Evolutionary conservation across 2,329 filamentous ascomycete genomes (phyloP), one percentile per base, ranked within the genome.

Genomic region (Colletotrichum brevisporum): DNA sequence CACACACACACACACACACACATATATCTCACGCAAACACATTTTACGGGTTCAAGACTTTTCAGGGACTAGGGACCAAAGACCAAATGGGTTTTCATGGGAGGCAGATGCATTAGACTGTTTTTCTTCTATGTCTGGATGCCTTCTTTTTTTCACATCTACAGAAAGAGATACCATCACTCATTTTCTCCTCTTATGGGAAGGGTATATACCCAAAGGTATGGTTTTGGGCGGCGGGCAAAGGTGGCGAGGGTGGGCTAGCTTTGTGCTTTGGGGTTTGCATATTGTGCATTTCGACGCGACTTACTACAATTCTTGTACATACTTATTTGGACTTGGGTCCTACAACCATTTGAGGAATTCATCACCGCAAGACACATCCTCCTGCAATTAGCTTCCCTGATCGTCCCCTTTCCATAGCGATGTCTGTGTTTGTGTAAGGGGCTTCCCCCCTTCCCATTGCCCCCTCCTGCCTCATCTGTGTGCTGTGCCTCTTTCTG

Each of bases 111-210:
- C 21, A 68, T 64, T 43, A 58, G 53, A 68, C 39, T 67, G 60
- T 53, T 31, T 31, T 21, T 24, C 9, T 39, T 48, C 5, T 16
- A 18, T 27, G 36, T 9, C 39, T 24, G 36, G 16, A 2, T 43
- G 39, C 10, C 26, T 54, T 24, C 6, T 26, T 50, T 50, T 31
- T 64, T 43, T 53, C n/a, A 41, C 18, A 36, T n/a, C 48, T 24
- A 15, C 21, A 27, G 24, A 64, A 41, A 68, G 27, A 55, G 50
- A 69, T 66, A 60, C 31, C 61, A 65, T 52, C 58, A 21, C 61
- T 60, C 61, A 60, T 69, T 58, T 54, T 60, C 31, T 63, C 18
- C 26, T 27, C 31, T 55, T 51, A 21, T 36, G 21, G 47, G 36
- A 52, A 43, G 31, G 58, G 58, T n/a, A 36, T 61, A 53, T 61